Evolutionary conservation across 73 alveolate species (phyloP), one percentile per base, ranked within the genome.

Genomic region (Paramecium pentaurelia): DNA sequence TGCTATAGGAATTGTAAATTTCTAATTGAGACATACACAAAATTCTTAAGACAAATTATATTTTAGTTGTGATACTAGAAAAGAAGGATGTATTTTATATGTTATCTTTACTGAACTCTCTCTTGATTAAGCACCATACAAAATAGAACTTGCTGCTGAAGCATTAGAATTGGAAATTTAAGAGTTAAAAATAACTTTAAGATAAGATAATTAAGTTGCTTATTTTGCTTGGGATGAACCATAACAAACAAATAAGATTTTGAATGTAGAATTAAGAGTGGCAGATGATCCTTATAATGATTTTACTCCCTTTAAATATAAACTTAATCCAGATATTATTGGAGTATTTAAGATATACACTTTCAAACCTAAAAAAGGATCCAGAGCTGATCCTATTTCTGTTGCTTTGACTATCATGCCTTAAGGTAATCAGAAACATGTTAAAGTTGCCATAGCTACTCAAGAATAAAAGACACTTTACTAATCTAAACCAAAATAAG

Each of bases 151-250:
- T 22, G 12, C 14, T 7, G 38, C 47, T 42, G 42, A 86, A 3
- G 25, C 8, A 16, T 18, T 87, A 59, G 47, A 36, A 16, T 40
- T 87, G 18, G 70, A n/a, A 18, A 10, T 87, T 6, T 25, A 6
- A 44, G 88, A 87, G 1, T 60, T 87, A n/a, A 22, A 64, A 0
- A 44, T 87, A 2, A 20, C 18, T 11, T 40, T 87, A 8, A 37
- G 20, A 1, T 22, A 58, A 8, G 27, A 64, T 34, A 64, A 73
- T 68, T 45, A 40, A 87, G 47, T 25, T 6, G 6, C 71, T 1
- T 64, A 18, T 25, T 87, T 49, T 25, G 88, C 93, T 34, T 87
- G 89, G 88, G 93, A 87, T 27, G 88, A 87, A 38, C 93, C 93
- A 11, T 40, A 47, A 60, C 3, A 42, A 64, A n/a, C 42, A 10